Evolutionary conservation across 345 rosid genomes (phyloP).

Genomic region (Gossypium bickii): DNA sequence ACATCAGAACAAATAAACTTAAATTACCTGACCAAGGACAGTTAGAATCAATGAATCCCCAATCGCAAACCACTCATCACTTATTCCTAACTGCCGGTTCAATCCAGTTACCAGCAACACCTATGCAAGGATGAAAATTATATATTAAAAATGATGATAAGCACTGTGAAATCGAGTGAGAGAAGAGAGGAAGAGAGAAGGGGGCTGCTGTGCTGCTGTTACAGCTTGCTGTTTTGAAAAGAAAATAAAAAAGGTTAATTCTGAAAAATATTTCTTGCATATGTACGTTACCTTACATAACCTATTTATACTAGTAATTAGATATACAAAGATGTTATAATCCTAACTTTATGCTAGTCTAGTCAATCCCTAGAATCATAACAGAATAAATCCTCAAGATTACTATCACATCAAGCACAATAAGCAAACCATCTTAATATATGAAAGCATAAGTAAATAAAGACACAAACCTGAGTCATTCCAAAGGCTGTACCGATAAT

Average conservation of each 20-base stretch:
- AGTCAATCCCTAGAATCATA: too few species aligned
- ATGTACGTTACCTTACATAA: too few species aligned
- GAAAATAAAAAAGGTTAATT: too few species aligned
- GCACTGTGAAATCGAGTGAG: too few species aligned
- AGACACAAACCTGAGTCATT: conserved; percentile 78
- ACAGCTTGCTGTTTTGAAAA: too few species aligned
- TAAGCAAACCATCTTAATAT: neutral
- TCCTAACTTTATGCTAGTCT: too few species aligned
- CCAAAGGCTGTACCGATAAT: conserved; percentile 75
- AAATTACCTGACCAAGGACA: conserved; percentile 77
- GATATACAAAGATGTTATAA: too few species aligned
- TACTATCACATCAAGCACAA: neutral
- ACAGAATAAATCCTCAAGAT: too few species aligned
- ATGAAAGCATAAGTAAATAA: neutral
- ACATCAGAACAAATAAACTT: neutral
- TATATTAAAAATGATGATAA: neutral
- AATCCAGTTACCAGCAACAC: conserved; percentile 85
- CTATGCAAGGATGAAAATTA: conserved; percentile 31
- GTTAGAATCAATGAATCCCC: conserved; percentile 92
- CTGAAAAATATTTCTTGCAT: too few species aligned
- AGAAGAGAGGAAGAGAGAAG: too few species aligned
- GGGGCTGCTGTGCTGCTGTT: too few species aligned
- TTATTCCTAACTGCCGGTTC: conserved; percentile 72
- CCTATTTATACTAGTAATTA: too few species aligned
- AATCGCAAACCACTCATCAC: conserved; percentile 94